These are phyloP conservation scores for Trichoderma sp. DNA, from an alignment of 2,329 filamentous ascomycete species.

Conservation along the genomic window DNA sequence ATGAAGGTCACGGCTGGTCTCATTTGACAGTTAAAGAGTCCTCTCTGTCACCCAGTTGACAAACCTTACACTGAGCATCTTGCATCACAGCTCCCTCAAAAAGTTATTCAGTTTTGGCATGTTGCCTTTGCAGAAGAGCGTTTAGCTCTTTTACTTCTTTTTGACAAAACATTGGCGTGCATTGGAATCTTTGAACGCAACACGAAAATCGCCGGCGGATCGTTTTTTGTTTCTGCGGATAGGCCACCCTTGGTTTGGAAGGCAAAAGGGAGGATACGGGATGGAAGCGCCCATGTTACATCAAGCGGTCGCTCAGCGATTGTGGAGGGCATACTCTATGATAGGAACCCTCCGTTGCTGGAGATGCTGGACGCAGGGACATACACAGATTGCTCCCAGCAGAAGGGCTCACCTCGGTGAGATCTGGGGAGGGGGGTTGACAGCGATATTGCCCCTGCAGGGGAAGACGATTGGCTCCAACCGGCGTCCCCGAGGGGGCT, in stretches of 20 bases:
- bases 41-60: conserved; percentile 31
- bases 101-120: conserved; percentile 25
- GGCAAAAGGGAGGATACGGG: neutral
- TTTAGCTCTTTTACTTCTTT: conserved; percentile 1
- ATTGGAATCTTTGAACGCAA: conserved; percentile 20
- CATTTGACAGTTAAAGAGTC: conserved; percentile 31
- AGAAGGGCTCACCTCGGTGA: neutral
- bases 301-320: neutral
- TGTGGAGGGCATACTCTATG: neutral
- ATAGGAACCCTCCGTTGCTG: neutral
- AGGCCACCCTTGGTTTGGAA: conserved; percentile 14
- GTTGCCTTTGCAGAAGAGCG: conserved; percentile 15
- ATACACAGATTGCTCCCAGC: neutral
- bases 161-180: conserved; percentile 18
- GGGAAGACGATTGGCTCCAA: neutral
- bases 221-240: conserved; percentile 21
- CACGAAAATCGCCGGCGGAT: conserved; percentile 3
- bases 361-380: neutral
- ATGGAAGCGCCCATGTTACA: neutral
- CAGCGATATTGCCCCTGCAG: neutral
- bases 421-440: neutral
- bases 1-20: conserved; percentile 30
- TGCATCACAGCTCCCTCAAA: conserved; percentile 30
- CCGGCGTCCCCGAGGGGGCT: neutral
- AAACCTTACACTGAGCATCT: conserved; percentile 30